Evolutionary conservation across 2,329 filamentous ascomycete species (phyloP).

Genomic region (Sclerotiophoma versabilis): DNA sequence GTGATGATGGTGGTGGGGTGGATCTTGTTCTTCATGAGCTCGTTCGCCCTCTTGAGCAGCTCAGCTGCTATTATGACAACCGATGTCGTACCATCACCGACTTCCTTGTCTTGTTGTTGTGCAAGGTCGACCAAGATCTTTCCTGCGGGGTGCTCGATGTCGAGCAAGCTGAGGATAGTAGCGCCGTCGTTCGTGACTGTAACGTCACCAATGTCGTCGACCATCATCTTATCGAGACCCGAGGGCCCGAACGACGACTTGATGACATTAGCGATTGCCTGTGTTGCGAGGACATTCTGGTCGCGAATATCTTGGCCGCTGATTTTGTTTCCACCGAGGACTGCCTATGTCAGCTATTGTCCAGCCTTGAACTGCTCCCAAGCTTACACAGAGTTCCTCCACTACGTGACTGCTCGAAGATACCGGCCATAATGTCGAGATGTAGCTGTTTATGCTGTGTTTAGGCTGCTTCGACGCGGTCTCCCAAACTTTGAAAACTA

Average conservation of each 20-base stretch:
- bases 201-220: slow-evolving; percentile 98
- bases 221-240: slow-evolving; percentile 99
- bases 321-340: slow-evolving; percentile 97
- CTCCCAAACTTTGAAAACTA: slow-evolving; percentile 33
- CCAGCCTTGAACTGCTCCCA: slow-evolving; percentile 1
- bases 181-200: slow-evolving; percentile 99
- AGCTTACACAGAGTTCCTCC: slow-evolving; percentile 82
- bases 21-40: slow-evolving; percentile 99
- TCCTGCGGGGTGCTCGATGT: slow-evolving; percentile 96
- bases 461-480: slow-evolving; percentile 39
- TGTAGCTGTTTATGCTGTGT: slow-evolving; percentile 39
- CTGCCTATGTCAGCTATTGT: slow-evolving; percentile 52
- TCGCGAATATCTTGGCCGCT: slow-evolving; percentile 95
- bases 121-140: slow-evolving; percentile 98
- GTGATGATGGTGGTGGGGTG: slow-evolving; percentile 99
- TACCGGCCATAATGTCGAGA: slow-evolving; percentile 76
- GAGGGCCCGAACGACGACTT: slow-evolving; percentile 98
- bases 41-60: slow-evolving; percentile 90
- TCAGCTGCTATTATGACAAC: slow-evolving; percentile 97
- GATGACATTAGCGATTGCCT: slow-evolving; percentile 97
- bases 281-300: slow-evolving; percentile 95
- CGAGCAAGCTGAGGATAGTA: slow-evolving; percentile 91
- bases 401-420: slow-evolving; percentile 95
- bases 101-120: slow-evolving; percentile 98
- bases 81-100: slow-evolving; percentile 97